Base-by-base conservation (phyloP, 495 filamentous ascomycete genomes). In the Hypoxylon fragiforme region DNA sequence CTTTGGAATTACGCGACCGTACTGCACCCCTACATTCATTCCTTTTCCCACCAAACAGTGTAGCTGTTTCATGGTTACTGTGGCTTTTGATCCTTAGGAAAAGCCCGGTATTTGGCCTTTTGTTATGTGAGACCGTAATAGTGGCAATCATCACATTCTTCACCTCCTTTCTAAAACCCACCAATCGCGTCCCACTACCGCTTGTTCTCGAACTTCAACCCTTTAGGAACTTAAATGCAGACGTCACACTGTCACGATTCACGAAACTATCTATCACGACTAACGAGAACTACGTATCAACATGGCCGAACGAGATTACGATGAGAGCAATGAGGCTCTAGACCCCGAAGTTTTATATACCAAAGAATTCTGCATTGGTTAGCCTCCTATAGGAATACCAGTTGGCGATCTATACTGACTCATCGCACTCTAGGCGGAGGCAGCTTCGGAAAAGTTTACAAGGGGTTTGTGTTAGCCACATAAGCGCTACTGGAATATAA, bases 361-460 rank as follows among this genome's bases (percentile, higher is more conserved):
- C 55, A 95, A 92, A 71, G 91, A 97, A 72, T 87, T 87, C 61
- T 92, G 88, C 77, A 95, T 97, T 72, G 91, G 90, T 95, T 76
- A 48, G 83, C 70, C 35, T 44, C 53, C 54, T 47, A 45, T 42
- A 20, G 40, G 31, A 24, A 38, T 37, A 48, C 36, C 20, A 16
- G 44, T 31, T 13, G 38, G 37, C 32, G 41, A 43, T 13, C 24
- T 13, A 20, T 57, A 34, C 60, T 64, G 37, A 57, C 45, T 28
- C 41, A 32, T 50, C 49, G 37, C 39, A 41, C 43, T 44, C 38
- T 59, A 82, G 79, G 80, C 30, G 92, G 92, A 62, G 92, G 92
- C 14, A 96, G 92, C 68, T 97, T 97, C 72, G 92, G 92, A 49
- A 89, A 89, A 70, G 92, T 97, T 37, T 97, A 90, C 78, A 97